Conservation (phyloP, 768 basidiomycete species). For the Lenzites betulinus region DNA sequence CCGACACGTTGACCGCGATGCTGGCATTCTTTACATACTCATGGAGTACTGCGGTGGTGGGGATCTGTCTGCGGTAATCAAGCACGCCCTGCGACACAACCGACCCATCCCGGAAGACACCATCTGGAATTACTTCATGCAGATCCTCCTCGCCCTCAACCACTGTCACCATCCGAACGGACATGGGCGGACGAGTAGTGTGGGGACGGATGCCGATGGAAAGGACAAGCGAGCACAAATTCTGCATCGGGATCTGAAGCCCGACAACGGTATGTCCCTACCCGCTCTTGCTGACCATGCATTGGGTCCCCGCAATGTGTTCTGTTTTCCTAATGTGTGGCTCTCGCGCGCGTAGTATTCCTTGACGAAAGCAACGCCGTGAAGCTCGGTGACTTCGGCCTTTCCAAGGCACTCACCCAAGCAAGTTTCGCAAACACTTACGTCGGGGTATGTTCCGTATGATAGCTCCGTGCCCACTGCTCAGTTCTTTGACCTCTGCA, state of each 20-base stretch:
- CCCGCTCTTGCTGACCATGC: not conserved
- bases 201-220: slow-evolving; percentile 40
- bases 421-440: slow-evolving; percentile 94
- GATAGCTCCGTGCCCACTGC: not conserved
- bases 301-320: not conserved
- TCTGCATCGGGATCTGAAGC: slow-evolving; percentile 93
- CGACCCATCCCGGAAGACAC: slow-evolving; percentile 87
- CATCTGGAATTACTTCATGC: slow-evolving; percentile 95
- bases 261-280: slow-evolving; percentile 82
- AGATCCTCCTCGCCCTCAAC: slow-evolving; percentile 85
- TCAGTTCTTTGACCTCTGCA: not conserved
- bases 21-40: slow-evolving; percentile 91
- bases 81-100: slow-evolving; percentile 66
- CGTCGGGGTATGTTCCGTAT: slow-evolving; percentile 72
- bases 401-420: slow-evolving; percentile 88
- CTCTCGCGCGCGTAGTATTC: slow-evolving; percentile 61
- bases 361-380: slow-evolving; percentile 82
- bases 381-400: slow-evolving; percentile 96
- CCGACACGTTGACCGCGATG: slow-evolving; percentile 86
- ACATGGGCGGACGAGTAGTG: slow-evolving; percentile 47
- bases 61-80: slow-evolving; percentile 87
- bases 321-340: not conserved
- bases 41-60: slow-evolving; percentile 99
- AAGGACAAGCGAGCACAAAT: slow-evolving; percentile 69
- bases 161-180: slow-evolving; percentile 86